Evolutionary conservation across 768 basidiomycete genomes (phyloP), one percentile per base, ranked within the genome.

Genomic region (Psilocybe cubensis): DNA sequence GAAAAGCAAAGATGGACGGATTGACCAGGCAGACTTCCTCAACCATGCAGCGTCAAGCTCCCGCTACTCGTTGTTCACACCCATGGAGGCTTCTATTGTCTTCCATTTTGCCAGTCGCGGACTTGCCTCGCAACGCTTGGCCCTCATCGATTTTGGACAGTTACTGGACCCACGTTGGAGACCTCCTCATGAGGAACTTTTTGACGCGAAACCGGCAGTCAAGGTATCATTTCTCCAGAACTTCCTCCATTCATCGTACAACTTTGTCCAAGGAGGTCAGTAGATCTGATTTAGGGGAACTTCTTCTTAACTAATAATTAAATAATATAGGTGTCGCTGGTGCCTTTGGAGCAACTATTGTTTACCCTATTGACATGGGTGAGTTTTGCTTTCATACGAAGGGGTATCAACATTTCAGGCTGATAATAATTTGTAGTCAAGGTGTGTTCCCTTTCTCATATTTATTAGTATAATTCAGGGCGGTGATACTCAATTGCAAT

Each of bases 41-140:
- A 90, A 98, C 70, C 79, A 97, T 70, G 85, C 94, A 12, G 87
- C 91, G 24, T 83, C 88, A 31, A 89, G 80, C 63, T 93, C 96
- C 63, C 90, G 96, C 33, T 98, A 98, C 72, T 91, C 93, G 35
- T 83, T 96, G 51, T 98, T 98, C 73, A 96, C 94, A 0, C 96
- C 96, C 3, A 96, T 98, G 92, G 96, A 98, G 72, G 94, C 91
- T n/a, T 85, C 90, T 52, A 97, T 98, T 67, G 88, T 99, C 66
- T 99, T 98, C 77, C 96, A 99, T 72, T 98, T 98, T 75, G 95
- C 95, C 24, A 88, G 92, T 11, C 85, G 94, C 45, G 96, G 95
- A 12, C 76, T 79, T 43, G 75, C 78, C 3, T 77, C 77, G 45
- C 85, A 88, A 66, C 83, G 94, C 20, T 82, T 99, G 50, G 84